Evolutionary conservation across 1,284 basidiomycete species (phyloP), one percentile per base, ranked within the genome.

Genomic region (Boletus mariae): DNA sequence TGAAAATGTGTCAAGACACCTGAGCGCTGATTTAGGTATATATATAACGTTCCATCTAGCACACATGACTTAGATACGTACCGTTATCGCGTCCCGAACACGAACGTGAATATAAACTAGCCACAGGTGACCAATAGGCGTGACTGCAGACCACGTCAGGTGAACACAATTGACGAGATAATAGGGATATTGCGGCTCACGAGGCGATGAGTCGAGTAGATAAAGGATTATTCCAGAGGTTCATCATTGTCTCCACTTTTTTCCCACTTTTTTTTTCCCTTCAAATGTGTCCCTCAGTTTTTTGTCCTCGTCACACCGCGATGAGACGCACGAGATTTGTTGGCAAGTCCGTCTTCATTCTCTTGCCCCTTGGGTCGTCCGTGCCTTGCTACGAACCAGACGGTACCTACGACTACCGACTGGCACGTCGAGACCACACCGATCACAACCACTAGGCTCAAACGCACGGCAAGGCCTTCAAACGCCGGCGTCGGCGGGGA

Each of bases 121-220:
- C 20, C 20, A 44, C 61, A 62, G 59, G 51, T 63, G 59, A 63
- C 45, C 42, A 1, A 7, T 11, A 4, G 37, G 38, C 25, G 41
- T 59, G 53, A 51, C 52, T 26, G 29, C 11, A 28, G 35, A 34
- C 47, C 42, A 20, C 34, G 61, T 61, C 59, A 61, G 59, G 51
- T 63, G 59, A 40, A 38, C 56, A 52, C 10, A 17, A 42, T 20
- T 58, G 46, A 50, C 55, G 49, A 52, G 50, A 48, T 29, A 35
- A 53, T 52, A 28, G 37, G 26, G 41, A 47, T 40, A 56, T 13
- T 13, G 32, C 15, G n/a, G 40, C 31, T 11, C 48, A 31, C n/a
- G 45, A 41, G 50, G 59, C 45, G 60, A 63, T 61, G 45, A 45
- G 25, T 49, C 34, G 26, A 32, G 5, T 45, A 13, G 51, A 61